phyloP scores from a whole-genome alignment of 2,329 filamentous ascomycete species.

The Aspergillus tubingensis region DNA sequence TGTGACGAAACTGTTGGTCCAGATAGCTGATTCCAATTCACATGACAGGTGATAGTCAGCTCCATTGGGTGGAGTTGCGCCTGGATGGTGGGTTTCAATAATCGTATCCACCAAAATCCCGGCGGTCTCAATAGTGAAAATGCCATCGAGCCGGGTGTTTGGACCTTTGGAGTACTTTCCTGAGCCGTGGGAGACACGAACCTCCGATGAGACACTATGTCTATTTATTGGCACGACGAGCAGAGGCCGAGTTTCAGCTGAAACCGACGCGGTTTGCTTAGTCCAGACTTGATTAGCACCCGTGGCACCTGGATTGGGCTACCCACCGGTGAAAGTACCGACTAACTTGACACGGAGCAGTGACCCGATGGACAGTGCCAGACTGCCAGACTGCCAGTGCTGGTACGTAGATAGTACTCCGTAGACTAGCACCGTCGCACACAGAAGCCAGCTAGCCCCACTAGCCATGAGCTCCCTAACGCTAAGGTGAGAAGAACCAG shows the following conservation, averaged over 20 bases:
- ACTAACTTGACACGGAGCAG: slow-evolving; percentile 3
- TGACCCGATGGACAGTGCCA: slow-evolving; percentile 3
- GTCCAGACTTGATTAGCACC: slow-evolving; percentile 1
- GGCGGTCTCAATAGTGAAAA: slow-evolving; percentile 4
- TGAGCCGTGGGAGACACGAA: slow-evolving; percentile 4
- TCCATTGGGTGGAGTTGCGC: slow-evolving; percentile 12
- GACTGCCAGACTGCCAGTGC: neutral
- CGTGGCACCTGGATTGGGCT: neutral
- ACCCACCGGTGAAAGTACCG: slow-evolving; percentile 3
- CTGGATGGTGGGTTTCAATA: slow-evolving; percentile 6
- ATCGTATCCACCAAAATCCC: slow-evolving; percentile 5
- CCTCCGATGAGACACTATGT: neutral
- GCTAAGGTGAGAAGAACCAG: slow-evolving; percentile 1
- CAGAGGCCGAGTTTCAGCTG: neutral
- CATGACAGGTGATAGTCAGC: slow-evolving; percentile 21
- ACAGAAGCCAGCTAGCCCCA: slow-evolving; percentile 1
- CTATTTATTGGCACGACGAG: slow-evolving; percentile 6
- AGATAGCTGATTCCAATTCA: slow-evolving; percentile 6
- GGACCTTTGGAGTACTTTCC: neutral
- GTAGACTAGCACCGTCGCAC: too few species aligned
- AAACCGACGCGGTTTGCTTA: neutral
- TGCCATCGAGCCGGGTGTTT: neutral
- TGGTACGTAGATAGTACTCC: too few species aligned
- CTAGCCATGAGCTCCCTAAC: slow-evolving; percentile 7
- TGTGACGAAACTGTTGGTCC: neutral